Conservation (phyloP, 208 protist species). For the Leishmania mexicana region DNA sequence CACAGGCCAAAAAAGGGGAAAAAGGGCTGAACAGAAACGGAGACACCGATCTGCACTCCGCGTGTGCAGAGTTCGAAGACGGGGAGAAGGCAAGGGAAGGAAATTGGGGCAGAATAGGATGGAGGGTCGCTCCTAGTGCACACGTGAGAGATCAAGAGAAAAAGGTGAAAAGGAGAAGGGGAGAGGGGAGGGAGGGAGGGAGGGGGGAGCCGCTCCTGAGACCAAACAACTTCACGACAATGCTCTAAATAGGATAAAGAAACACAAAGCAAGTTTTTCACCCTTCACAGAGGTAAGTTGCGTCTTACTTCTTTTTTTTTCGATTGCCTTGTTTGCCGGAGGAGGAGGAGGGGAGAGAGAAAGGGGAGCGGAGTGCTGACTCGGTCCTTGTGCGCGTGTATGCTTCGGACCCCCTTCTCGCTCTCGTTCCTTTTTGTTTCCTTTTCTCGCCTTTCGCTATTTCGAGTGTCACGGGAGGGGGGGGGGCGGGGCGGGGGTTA, state of each 20-base stretch:
- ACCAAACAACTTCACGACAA: background rate
- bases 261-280: background rate
- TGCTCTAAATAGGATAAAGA: background rate
- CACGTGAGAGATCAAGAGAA: background rate
- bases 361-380: background rate
- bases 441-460: background rate
- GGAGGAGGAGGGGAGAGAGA: too few species aligned
- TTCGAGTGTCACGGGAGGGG: background rate
- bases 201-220: background rate
- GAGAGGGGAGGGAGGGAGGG: background rate
- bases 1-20: background rate
- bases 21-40: background rate
- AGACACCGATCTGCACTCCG: background rate
- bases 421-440: background rate
- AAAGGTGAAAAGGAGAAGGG: background rate
- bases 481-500: too few species aligned
- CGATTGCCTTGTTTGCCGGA: background rate
- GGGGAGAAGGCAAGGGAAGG: background rate
- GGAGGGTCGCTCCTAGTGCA: background rate
- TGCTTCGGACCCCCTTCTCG: background rate
- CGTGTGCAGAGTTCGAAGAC: background rate
- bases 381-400: background rate
- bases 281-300: background rate
- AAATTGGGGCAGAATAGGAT: background rate
- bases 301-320: background rate